A percentile compares a stretch with the other conserved stretches of the same genome.
Evolutionary conservation across 768 basidiomycete genomes (phyloP).

Genomic region (Pleurotus ostreatus): DNA sequence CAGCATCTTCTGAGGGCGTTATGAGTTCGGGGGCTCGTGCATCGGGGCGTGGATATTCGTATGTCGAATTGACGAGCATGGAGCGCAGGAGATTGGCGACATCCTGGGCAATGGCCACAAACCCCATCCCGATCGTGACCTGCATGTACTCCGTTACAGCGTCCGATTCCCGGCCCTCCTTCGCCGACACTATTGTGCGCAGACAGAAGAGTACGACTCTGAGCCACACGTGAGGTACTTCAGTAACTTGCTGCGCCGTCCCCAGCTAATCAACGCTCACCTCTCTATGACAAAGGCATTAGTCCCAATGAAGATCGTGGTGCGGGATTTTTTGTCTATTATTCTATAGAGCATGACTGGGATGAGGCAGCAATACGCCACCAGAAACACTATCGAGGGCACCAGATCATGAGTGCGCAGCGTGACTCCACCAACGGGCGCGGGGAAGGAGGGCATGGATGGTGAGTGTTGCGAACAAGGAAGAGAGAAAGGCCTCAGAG

Average conservation of each 20-base stretch:
- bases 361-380: conserved; percentile 12
- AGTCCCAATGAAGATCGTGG: conserved; percentile 8
- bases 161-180: conserved; percentile 12
- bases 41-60: conserved; percentile 5
- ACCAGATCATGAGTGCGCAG: conserved; percentile 12
- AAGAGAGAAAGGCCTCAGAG: conserved; percentile 1
- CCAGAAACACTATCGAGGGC: conserved; percentile 15
- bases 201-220: conserved; percentile 19
- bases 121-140: conserved; percentile 20
- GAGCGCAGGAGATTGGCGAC: conserved; percentile 16
- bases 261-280: conserved; percentile 5
- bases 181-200: conserved; percentile 15
- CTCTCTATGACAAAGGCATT: conserved; percentile 13
- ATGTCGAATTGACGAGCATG: conserved; percentile 25
- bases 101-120: conserved; percentile 18
- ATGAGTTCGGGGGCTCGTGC: conserved; percentile 9
- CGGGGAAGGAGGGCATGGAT: conserved; percentile 4
- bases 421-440: conserved; percentile 16
- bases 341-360: conserved; percentile 12
- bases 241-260: neutral
- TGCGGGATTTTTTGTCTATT: conserved; percentile 7
- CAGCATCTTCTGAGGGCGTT: conserved; percentile 1
- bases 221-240: neutral
- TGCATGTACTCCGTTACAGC: conserved; percentile 25
- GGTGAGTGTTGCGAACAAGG: neutral